Evolutionary conservation across 2,329 filamentous ascomycete species (phyloP), one percentile per base, ranked within the genome.

Genomic region (Xylariomycetidae sp.): DNA sequence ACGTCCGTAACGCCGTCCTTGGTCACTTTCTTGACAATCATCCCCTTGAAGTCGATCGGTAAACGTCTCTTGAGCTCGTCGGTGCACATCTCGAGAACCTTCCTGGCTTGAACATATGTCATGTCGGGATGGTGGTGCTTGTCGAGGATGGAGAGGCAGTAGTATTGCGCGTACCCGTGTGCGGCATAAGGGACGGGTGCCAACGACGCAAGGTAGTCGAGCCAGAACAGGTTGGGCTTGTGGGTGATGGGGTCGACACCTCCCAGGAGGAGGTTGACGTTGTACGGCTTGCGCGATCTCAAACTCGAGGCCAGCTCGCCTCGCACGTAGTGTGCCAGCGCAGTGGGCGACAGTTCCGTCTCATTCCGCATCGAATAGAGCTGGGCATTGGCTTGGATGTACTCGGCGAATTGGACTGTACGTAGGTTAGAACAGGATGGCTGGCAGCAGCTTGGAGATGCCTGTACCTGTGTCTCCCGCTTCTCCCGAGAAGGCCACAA

Each of bases 131-230:
- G 85, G 61, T 98, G 92, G 62, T 98, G 92, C 72, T 98, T 98
- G 69, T 98, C 92, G 32, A 98, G 79, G 50, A 95, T 93, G 6
- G 87, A 93, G 41, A 98, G 74, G 63, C 92, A 98, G 74, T 98
- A 98, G 74, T 96, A 96, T 81, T 98, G 92, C 50, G 92, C 92
- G 65, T 98, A 98, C 50, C 92, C 92, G 54, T 98, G 93, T 40
- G 92, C 92, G 30, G 92, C 93, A 58, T 98, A 98, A 35, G 92
- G 92, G 29, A 98, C 71, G 19, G 85, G 76, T 4, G 88, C 90
- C 57, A 89, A 67, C 42, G 89, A 82, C 46, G 90, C 92, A 56
- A 98, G 78, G 66, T 96, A 96, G 61, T 98, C 90, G 52, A 95
- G 75, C 92, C 92, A 98, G 74, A 94, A 95, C 48, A 98, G 68